Base-by-base conservation (phyloP, 345 rosid genomes). In the Trapa bicornis region DNA sequence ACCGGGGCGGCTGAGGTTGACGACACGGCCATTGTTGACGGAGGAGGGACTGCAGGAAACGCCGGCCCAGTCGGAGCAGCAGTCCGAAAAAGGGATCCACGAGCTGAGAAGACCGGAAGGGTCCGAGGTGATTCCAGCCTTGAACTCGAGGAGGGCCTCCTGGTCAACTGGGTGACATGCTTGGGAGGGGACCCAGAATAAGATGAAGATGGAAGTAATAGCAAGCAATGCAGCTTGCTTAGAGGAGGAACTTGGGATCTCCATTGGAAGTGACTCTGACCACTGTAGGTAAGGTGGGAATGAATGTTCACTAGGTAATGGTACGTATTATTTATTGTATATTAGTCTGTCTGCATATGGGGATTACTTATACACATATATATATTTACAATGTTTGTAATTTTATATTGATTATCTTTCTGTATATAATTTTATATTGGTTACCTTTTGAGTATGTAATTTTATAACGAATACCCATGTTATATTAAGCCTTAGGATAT, bases 51-150 rank as follows among this genome's bases (percentile, higher is more conserved):
- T 80, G 41, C 91, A 86, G 0, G 73, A 43, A 6, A 86, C 72
- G 10, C 88, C 91, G 1, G 78, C 79, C 88, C 91, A 82, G 6
- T 83, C 10, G 5, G 65, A 42, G 83, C 88, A 82, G 79, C 91
- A 86, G 70, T 82, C 80, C 0, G 87, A 66, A 42, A 83, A 79
- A 63, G 37, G 9, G 47, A 32, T 67, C 88, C 88, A 82, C 13
- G 87, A 84, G 15, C 12, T 66, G 65, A 84, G 54, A 35, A 82
- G 77, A 1, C 70, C 56, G 38, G 88, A 86, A 0, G 88, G 88
- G 80, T 86, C 88, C 13, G 75, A 69, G 1, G 70, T 78, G 82
- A 84, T 82, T 67, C 50, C 50, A 45, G n/a, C 50, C 75, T 84
- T 84, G 83, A 84, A 84, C 62, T 71, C 77, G 17, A 81, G 87